These are phyloP conservation scores for Ascochyta rabiei DNA, from an alignment of 2,329 filamentous ascomycete species.

Conservation along the genomic window DNA sequence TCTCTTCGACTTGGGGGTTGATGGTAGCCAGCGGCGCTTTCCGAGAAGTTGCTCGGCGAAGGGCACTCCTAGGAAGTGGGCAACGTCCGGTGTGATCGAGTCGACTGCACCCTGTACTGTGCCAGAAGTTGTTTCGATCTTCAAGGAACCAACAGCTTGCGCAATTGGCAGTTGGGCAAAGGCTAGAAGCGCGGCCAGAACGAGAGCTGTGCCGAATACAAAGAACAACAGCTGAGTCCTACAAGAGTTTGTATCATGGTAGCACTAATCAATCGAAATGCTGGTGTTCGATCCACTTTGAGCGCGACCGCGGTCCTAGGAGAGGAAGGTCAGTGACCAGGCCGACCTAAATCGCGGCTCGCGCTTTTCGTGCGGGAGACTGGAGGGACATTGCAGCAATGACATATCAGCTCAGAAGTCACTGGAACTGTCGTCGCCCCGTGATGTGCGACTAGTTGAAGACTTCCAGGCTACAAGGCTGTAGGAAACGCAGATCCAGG, in stretches of 20 bases:
- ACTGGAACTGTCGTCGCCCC: background rate
- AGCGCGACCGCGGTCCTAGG: slow-evolving; percentile 3
- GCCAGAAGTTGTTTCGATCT: slow-evolving; percentile 36
- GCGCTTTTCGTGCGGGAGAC: slow-evolving; percentile 5
- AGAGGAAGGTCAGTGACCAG: background rate
- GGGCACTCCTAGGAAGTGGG: slow-evolving; percentile 48
- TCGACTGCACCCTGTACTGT: slow-evolving; percentile 43
- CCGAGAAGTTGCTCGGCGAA: slow-evolving; percentile 46
- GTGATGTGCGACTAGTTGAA: background rate
- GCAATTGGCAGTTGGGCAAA: slow-evolving; percentile 16
- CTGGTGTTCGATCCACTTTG: slow-evolving; percentile 9
- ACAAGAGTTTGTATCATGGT: background rate
- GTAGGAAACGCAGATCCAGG: slow-evolving; percentile 3
- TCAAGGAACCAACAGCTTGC: slow-evolving; percentile 22
- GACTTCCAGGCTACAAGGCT: too few relatives aligned
- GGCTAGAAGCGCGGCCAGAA: slow-evolving; percentile 13
- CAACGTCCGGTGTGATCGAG: slow-evolving; percentile 43
- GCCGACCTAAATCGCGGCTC: slow-evolving; percentile 1
- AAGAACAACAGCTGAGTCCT: background rate
- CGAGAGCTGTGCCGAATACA: slow-evolving; percentile 15
- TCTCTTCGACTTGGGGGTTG: slow-evolving; percentile 27
- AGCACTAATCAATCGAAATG: slow-evolving; percentile 1
- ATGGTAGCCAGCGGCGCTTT: slow-evolving; percentile 42
- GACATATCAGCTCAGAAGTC: background rate
- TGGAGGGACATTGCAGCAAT: slow-evolving; percentile 2